Evolutionary conservation across 176 grass and related monocot genomes (phyloP).

Genomic region (Avena insularis): DNA sequence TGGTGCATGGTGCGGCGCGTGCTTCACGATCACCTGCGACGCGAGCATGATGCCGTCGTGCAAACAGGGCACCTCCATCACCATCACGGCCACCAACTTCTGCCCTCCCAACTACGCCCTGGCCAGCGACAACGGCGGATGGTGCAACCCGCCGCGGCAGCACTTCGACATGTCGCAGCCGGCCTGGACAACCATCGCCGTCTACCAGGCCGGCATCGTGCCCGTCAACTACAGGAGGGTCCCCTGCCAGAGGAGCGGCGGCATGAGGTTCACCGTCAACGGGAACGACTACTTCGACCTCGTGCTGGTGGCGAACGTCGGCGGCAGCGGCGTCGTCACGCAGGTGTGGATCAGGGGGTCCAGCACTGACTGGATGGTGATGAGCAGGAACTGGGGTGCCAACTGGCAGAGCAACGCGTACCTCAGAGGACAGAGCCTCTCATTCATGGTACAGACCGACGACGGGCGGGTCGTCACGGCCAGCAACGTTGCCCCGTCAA

Average conservation of each 20-base stretch:
- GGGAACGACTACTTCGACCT: slow-evolving; percentile 55
- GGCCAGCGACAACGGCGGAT: slow-evolving; percentile 65
- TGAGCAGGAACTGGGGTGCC: slow-evolving; percentile 56
- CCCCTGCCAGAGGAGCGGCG: slow-evolving; percentile 33
- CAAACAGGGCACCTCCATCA: neutral
- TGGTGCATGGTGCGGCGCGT: neutral
- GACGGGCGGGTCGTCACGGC: slow-evolving; percentile 14
- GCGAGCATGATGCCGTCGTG: neutral
- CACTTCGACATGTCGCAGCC: slow-evolving; percentile 92
- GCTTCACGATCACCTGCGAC: slow-evolving; percentile 3
- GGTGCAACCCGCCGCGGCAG: slow-evolving; percentile 77
- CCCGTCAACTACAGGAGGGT: slow-evolving; percentile 43
- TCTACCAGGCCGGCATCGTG: slow-evolving; percentile 38
- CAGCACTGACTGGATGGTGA: slow-evolving; percentile 42
- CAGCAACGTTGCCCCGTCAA: neutral
- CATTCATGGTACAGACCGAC: slow-evolving; percentile 33
- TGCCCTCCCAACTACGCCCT: slow-evolving; percentile 87
- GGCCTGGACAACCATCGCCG: slow-evolving; percentile 49
- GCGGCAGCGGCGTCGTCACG: slow-evolving; percentile 42
- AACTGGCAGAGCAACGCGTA: slow-evolving; percentile 48
- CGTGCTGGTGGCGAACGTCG: slow-evolving; percentile 46
- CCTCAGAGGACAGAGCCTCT: slow-evolving; percentile 46
- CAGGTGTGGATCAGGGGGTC: slow-evolving; percentile 45
- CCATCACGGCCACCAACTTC: slow-evolving; percentile 84
- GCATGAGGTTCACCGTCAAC: slow-evolving; percentile 47